Base-by-base conservation (phyloP, 805 yeast genomes). In the Diddensiella caesifluorescens region DNA sequence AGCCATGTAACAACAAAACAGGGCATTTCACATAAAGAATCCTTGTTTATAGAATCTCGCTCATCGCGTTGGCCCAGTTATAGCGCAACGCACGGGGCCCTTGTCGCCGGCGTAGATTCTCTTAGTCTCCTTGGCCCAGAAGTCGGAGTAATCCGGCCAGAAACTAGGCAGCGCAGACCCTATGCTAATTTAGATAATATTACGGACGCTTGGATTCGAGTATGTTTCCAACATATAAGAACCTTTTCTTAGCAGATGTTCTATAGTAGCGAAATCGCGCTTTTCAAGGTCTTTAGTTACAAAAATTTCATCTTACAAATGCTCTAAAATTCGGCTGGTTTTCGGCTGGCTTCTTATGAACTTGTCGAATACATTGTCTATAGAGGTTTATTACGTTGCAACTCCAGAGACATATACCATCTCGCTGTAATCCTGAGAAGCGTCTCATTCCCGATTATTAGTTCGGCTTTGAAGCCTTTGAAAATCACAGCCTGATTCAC, bases 191-290 rank as follows among this genome's bases (percentile, higher is more conserved):
- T 9, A 9, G 12, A n/a, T n/a, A n/a, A 49, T 39, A 30, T 86
- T 83, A 48, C 80, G 82, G 25, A 89, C 79, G 39, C 74, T 78
- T 1, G 84, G 78, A 48, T 77, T 74, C 51, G 81, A 75, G 51
- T 79, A 83, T 76, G 80, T 75, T 48, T 87, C 94, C 38, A 73
- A 68, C 54, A 83, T 69, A 55, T 80, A 77, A 47, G 74, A 69
- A 3, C 97, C 97, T 2, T 74, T 71, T 45, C 97, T 69, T 30
- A 89, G 61, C 28, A 90, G 68, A 62, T 89, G 88, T 58, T 89
- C 97, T 33, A 89, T 78, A 1, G 95, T 83, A 33, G 81, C 71
- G 59, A 89, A 89, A 50, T 86, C 95, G 51, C 84, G 81, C 59
- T 83, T 80, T 27, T 83, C 77, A 7, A 89, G 62, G 13, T 41